Percentiles rank a stretch among this genome's conserved stretches.
Conservation (phyloP, 352 stramenopile genomes). For the Pythium rishiriense region DNA sequence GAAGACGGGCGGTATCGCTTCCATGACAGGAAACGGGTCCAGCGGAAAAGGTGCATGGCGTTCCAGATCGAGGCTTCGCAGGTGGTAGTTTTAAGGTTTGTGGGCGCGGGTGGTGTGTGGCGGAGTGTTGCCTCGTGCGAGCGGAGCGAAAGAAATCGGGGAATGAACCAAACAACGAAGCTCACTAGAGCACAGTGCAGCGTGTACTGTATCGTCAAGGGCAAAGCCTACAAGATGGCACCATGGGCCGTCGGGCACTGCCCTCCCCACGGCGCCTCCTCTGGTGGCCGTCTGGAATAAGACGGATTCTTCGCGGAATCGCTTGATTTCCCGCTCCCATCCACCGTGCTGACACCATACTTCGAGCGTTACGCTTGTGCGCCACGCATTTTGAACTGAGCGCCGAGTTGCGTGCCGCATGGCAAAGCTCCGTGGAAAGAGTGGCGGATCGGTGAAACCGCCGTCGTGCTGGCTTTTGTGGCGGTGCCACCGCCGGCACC, state of each 20-base stretch:
- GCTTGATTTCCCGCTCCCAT: neutral
- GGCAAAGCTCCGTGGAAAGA: neutral
- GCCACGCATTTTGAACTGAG: neutral
- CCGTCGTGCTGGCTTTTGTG: slow-evolving; percentile 1
- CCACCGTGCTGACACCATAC: neutral
- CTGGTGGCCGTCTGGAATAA: slow-evolving; percentile 9
- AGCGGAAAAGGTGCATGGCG: slow-evolving; percentile 28
- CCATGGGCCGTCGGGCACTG: neutral
- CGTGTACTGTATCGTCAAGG: too few relatives aligned
- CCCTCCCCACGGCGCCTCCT: neutral
- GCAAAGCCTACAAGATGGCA: neutral
- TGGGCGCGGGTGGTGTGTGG: too few relatives aligned
- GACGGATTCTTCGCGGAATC: neutral
- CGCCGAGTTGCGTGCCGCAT: neutral
- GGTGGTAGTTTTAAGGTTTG: neutral
- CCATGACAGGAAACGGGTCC: slow-evolving; percentile 22
- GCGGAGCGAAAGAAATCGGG: slow-evolving; percentile 8
- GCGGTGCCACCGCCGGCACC: neutral
- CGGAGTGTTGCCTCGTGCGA: too few relatives aligned
- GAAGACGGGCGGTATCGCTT: slow-evolving; percentile 14
- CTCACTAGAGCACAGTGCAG: too few relatives aligned
- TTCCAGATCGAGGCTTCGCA: slow-evolving; percentile 1
- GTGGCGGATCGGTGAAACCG: slow-evolving; percentile 4
- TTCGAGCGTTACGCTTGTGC: neutral
- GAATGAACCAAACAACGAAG: slow-evolving; percentile 1